These are phyloP conservation scores for Oryza glaberrima DNA, from an alignment of 176 grass and related monocot genomes.

Conservation along the genomic window DNA sequence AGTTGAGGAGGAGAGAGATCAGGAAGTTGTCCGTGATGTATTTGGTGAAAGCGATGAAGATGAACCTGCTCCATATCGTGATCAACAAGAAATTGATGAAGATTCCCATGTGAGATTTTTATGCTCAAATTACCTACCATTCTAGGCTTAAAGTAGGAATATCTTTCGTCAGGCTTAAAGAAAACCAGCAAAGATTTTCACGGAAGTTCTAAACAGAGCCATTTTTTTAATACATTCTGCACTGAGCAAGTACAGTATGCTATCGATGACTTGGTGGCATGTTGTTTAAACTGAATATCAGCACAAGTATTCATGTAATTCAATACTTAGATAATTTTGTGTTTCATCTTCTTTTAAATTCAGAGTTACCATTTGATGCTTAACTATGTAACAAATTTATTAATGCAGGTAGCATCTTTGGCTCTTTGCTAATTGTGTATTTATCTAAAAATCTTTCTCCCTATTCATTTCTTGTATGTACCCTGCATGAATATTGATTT, in stretches of 20 bases:
- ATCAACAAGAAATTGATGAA: conserved; percentile 68
- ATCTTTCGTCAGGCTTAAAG: background rate
- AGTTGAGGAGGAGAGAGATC: conserved; percentile 62
- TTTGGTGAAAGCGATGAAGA: conserved; percentile 99
- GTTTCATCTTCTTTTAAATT: background rate
- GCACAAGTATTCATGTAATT: background rate
- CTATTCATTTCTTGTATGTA: conserved; percentile 27
- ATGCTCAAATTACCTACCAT: background rate
- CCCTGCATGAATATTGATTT: conserved; percentile 2
- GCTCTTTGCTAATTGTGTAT: background rate
- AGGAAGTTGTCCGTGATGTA: conserved; percentile 86
- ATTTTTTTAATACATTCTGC: conserved; percentile 8
- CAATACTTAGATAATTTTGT: conserved; percentile 3
- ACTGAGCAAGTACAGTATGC: background rate
- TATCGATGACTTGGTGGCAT: background rate
- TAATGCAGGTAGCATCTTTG: background rate
- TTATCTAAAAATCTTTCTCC: conserved; percentile 15
- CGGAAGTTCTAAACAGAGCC: background rate
- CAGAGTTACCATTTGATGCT: background rate
- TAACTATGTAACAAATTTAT: conserved; percentile 29
- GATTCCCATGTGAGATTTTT: conserved; percentile 77
- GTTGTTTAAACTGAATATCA: background rate
- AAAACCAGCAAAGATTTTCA: conserved; percentile 11
- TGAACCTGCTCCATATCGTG: conserved; percentile 66
- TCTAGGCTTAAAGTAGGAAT: conserved; percentile 21